Evolutionary conservation across 2,329 filamentous ascomycete species (phyloP).

Genomic region (Pseudogymnoascus sp.): DNA sequence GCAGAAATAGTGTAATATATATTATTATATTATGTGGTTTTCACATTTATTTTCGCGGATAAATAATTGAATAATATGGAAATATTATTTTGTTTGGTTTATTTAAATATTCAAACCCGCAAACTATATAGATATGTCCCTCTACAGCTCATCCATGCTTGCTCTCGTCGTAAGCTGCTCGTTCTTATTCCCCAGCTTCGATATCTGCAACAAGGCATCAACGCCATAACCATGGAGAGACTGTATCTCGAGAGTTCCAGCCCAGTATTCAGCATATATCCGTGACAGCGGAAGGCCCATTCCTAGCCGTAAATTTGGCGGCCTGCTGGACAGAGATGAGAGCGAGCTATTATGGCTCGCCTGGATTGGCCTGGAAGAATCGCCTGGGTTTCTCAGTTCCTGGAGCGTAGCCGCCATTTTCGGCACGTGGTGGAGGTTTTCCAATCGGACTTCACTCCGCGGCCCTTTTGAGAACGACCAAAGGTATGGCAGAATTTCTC

Average conservation of each 20-base stretch:
- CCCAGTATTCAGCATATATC: constrained; percentile 98
- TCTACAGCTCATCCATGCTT: constrained; percentile 62
- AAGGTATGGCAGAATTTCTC: constrained; percentile 76
- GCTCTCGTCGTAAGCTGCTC: constrained; percentile 79
- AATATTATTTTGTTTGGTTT: background rate
- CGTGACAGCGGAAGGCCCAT: constrained; percentile 91
- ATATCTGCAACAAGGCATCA: constrained; percentile 93
- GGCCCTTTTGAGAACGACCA: constrained; percentile 98
- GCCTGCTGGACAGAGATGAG: constrained; percentile 70
- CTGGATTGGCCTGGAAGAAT: constrained; percentile 27
- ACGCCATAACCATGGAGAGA: constrained; percentile 93
- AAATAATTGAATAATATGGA: background rate
- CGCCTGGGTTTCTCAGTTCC: constrained; percentile 51
- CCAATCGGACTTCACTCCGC: constrained; percentile 65
- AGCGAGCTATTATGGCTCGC: constrained; percentile 47
- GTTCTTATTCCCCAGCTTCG: constrained; percentile 94
- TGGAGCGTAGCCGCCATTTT: constrained; percentile 91
- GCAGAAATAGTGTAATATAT: background rate
- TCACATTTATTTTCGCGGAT: background rate
- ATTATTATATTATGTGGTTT: background rate
- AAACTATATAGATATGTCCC: background rate
- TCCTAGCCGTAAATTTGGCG: constrained; percentile 79
- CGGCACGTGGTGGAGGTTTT: constrained; percentile 80
- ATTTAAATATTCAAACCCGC: background rate
- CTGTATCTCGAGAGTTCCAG: constrained; percentile 81